Base-by-base conservation (phyloP, 495 filamentous ascomycete species). In the Penicillium tannophilum region DNA sequence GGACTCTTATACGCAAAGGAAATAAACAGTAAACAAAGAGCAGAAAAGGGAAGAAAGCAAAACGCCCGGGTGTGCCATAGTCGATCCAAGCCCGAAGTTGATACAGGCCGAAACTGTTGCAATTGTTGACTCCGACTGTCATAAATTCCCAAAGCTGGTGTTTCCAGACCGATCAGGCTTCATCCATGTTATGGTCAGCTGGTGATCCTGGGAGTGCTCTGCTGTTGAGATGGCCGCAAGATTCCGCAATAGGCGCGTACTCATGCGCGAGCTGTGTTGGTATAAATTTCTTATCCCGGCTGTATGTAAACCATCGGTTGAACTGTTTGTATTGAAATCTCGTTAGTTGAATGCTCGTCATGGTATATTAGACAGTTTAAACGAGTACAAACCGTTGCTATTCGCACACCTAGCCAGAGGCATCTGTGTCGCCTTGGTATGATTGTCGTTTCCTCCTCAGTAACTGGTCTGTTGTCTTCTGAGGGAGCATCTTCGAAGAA, bases 381-480 rank as follows among this genome's bases (percentile, higher is more conserved):
- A 5, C 8, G 23, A 31, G 28, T 31, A 64, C 81, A 49, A 54
- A 82, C 79, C 67, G 60, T 76, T 61, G 89, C 82, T 55, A 93
- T 80, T 24, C 76, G 74, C 41, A 76, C 69, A 0, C 83, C 89
- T 24, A 95, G 71, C 84, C 89, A 93, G 1, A 94, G 69, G 44
- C 91, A 86, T n/a, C 93, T 77, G 51, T 90, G 85, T 58, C 82
- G 85, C 20, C 93, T 76, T 26, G 83, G 72, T n/a, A 84, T 78
- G 11, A 75, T 76, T 75, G 88, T 87, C 2, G 85, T 88, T 0
- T 86, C 75, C 3, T 82, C 70, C 64, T 97, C 93, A 19, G 90
- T 78, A 36, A 84, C 81, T 20, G 90, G 84, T 56, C 91, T 88
- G 20, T 94, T 90, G 36, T 94, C 89, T 53, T 92, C 91, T 6